Base-by-base conservation (phyloP, 2,329 filamentous ascomycete species). In the Nemania abortiva region DNA sequence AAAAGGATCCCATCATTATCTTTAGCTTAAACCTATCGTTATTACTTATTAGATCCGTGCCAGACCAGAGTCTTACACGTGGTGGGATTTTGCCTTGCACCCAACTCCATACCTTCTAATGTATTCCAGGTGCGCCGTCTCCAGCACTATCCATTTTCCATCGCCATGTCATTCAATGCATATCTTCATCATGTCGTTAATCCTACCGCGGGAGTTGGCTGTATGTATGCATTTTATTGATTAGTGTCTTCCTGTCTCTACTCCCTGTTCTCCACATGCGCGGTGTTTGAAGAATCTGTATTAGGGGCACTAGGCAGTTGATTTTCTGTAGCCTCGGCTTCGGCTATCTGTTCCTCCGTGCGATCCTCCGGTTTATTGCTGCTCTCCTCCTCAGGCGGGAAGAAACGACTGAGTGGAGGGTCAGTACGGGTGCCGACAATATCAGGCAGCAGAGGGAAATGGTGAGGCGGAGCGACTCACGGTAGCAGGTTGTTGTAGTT, bases 401-500 rank as follows among this genome's bases (percentile, higher is more conserved):
- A 77, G 65, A 71, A 73, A n/a, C 70, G 74, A 29, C 76, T 78
- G 31, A 3, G 24, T 18, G 3, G 11, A 50, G 20, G 11, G 57
- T 66, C 53, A 65, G 45, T 20, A 34, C 31, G 42, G 9, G 37
- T 10, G 3, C 3, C 13, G 37, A 42, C 9, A 11, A 42, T 13
- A 13, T 15, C 3, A 15, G 37, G 37, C 37, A 42, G 13, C 37
- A 42, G 13, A 3, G 11, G 13, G 11, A 42, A 42, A 42, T 3
- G n/a, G n/a, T n/a, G n/a, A n/a, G n/a, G n/a, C n/a, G n/a, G n/a
- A 22, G 52, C n/a, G 31, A 88, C 92, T 85, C 81, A 97, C 94
- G 95, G 92, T 11, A 97, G 80, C 42, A 85, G 81, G 27, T 87
- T 74, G 60, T 90, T 84, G 79, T 98, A 98, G 0, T 92, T 90